phyloP scores from a whole-genome alignment of 495 filamentous ascomycete genomes.

The Penicillium robsamsonii region DNA sequence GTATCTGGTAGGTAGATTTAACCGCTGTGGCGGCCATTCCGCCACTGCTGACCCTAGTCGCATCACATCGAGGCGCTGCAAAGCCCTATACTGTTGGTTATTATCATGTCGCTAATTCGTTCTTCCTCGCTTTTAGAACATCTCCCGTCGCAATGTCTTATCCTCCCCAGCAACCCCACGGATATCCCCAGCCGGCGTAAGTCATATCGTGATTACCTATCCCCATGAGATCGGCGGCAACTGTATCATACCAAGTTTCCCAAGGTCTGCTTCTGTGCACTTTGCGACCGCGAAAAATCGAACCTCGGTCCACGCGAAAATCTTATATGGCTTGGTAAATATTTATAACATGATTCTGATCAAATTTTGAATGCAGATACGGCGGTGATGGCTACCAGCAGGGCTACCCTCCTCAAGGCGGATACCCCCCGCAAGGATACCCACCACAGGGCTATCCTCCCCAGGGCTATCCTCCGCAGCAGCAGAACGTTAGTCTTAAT shows the following conservation, averaged over 20 bases:
- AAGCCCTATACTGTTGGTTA: background rate
- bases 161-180: constrained; percentile 18
- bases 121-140: background rate
- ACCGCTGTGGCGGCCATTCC: constrained; percentile 1
- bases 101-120: constrained; percentile 12
- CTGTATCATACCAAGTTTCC: too few species aligned
- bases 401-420: background rate
- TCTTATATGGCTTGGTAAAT: background rate
- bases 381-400: constrained; percentile 18
- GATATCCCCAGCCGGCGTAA: constrained; percentile 25
- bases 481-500: constrained; percentile 6
- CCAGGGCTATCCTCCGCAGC: constrained; percentile 19
- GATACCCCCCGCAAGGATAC: too few species aligned
- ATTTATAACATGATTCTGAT: background rate
- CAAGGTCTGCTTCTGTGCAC: background rate
- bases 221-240: too few species aligned
- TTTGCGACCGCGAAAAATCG: background rate
- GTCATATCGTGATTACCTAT: constrained; percentile 4
- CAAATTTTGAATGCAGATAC: constrained; percentile 9
- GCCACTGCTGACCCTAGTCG: background rate
- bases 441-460: constrained; percentile 4
- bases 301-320: too few species aligned
- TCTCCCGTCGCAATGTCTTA: constrained; percentile 35
- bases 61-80: constrained; percentile 1
- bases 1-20: constrained; percentile 14